phyloP scores from a whole-genome alignment of 768 basidiomycete species.

The Kwoniella bestiolae region DNA sequence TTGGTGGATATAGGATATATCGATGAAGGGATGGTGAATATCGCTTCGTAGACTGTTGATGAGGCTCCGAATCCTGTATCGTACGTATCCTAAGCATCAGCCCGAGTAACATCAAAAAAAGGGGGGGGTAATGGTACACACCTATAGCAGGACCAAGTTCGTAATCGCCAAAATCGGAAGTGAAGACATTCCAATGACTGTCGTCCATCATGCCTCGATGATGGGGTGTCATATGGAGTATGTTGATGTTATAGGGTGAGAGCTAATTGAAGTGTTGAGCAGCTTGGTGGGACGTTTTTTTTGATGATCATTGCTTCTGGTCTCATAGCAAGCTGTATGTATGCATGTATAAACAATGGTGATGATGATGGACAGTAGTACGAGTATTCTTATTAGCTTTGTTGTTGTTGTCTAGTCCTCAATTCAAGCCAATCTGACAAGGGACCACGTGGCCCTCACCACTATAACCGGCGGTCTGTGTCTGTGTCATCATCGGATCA shows the following conservation, averaged over 20 bases:
- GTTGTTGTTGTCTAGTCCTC: neutral
- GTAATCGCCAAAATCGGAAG: slow-evolving; percentile 67
- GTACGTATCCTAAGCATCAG: neutral
- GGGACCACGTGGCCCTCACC: neutral
- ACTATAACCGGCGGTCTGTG: neutral
- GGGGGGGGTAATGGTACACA: slow-evolving; percentile 1
- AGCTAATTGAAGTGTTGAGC: no score
- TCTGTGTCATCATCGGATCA: neutral
- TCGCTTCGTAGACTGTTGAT: slow-evolving; percentile 83
- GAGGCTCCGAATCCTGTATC: slow-evolving; percentile 81
- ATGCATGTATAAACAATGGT: no score
- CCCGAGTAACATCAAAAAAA: neutral
- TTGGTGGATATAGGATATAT: slow-evolving; percentile 7
- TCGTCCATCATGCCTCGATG: slow-evolving; percentile 34
- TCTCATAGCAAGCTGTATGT: no score
- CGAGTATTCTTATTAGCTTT: neutral
- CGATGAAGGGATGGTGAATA: slow-evolving; percentile 62
- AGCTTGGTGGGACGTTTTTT: no score
- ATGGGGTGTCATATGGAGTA: no score
- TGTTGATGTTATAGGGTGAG: no score
- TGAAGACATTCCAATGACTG: slow-evolving; percentile 30
- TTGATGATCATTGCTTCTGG: no score
- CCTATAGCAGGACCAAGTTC: slow-evolving; percentile 71
- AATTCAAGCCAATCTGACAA: neutral
- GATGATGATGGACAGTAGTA: neutral